phyloP scores from a whole-genome alignment of 2,329 filamentous ascomycete species.

The Thielaviopsis cerberus region DNA sequence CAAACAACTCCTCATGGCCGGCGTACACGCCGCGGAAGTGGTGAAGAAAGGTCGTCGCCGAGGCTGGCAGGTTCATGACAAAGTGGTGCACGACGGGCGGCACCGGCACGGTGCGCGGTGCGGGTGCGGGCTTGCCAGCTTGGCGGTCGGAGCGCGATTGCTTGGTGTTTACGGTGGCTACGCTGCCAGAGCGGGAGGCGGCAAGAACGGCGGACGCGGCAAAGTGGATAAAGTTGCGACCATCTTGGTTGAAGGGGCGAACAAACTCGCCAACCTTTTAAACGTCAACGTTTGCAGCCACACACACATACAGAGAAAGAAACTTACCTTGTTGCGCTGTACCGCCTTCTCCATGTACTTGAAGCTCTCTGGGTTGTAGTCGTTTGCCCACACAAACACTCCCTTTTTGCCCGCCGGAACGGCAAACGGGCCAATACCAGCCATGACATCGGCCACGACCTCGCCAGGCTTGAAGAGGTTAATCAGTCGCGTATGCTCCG shows the following conservation, averaged over 20 bases:
- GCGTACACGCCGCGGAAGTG: slow-evolving; percentile 63
- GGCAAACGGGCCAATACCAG: slow-evolving; percentile 87
- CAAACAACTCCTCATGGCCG: slow-evolving; percentile 48
- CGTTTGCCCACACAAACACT: slow-evolving; percentile 91
- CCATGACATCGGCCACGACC: slow-evolving; percentile 91
- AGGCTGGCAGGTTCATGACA: slow-evolving; percentile 92
- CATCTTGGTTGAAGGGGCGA: slow-evolving; percentile 63
- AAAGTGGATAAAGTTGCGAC: slow-evolving; percentile 56
- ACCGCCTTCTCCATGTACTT: slow-evolving; percentile 53
- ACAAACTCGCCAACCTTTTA: slow-evolving; percentile 47
- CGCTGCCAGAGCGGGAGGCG: slow-evolving; percentile 31
- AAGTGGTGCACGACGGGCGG: slow-evolving; percentile 77
- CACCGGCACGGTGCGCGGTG: slow-evolving; percentile 29
- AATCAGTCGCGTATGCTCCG: slow-evolving; percentile 69
- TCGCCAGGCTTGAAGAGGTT: slow-evolving; percentile 63
- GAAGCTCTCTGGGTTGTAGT: slow-evolving; percentile 83
- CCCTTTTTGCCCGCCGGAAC: slow-evolving; percentile 75
- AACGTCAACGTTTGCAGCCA: slow-evolving; percentile 11
- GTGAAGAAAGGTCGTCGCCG: slow-evolving; percentile 62
- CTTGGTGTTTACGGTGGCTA: slow-evolving; percentile 30
- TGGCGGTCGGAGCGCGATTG: slow-evolving; percentile 20
- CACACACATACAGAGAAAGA: neutral
- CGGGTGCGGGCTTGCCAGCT: slow-evolving; percentile 17
- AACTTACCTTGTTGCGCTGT: slow-evolving; percentile 54
- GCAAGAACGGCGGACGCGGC: slow-evolving; percentile 43